Evolutionary conservation across 305 asterid genomes (phyloP).

Genomic region (Plantago coronopus): DNA sequence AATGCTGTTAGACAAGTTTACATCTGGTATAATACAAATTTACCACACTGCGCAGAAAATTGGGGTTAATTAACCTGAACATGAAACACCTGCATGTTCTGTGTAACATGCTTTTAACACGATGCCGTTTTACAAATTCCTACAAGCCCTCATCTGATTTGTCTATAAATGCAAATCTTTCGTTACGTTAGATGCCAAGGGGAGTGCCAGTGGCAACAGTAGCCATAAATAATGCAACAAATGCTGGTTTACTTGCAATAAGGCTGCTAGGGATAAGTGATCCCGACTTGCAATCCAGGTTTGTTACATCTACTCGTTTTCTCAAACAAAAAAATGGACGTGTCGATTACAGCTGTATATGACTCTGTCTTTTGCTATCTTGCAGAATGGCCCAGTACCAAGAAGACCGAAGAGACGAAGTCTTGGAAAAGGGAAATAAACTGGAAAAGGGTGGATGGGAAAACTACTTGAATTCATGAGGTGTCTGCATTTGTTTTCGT

Average conservation of each 20-base stretch:
- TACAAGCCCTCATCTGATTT: no score
- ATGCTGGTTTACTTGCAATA: constrained; percentile 85
- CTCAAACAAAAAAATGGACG: background rate
- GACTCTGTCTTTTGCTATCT: background rate
- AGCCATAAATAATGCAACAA: constrained; percentile 84
- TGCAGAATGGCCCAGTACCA: constrained; percentile 81
- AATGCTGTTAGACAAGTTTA: no score
- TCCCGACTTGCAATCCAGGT: constrained; percentile 72
- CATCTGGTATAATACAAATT: no score
- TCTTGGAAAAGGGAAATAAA: constrained; percentile 64
- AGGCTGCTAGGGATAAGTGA: constrained; percentile 78
- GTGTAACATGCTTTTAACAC: no score
- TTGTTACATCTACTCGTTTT: constrained; percentile 10
- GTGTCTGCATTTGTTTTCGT: no score
- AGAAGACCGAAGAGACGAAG: constrained; percentile 84
- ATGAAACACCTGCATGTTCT: no score
- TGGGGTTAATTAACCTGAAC: no score
- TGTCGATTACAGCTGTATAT: background rate
- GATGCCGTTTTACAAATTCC: no score
- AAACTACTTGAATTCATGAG: constrained; percentile 52
- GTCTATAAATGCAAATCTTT: background rate
- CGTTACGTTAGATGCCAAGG: constrained; percentile 73
- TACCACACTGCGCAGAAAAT: no score
- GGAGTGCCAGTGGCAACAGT: constrained; percentile 96
- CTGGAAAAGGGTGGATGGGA: constrained; percentile 76